Percentiles rank a stretch among this genome's conserved stretches.
phyloP scores from a whole-genome alignment of 768 basidiomycete genomes.

The Mycena pura region DNA sequence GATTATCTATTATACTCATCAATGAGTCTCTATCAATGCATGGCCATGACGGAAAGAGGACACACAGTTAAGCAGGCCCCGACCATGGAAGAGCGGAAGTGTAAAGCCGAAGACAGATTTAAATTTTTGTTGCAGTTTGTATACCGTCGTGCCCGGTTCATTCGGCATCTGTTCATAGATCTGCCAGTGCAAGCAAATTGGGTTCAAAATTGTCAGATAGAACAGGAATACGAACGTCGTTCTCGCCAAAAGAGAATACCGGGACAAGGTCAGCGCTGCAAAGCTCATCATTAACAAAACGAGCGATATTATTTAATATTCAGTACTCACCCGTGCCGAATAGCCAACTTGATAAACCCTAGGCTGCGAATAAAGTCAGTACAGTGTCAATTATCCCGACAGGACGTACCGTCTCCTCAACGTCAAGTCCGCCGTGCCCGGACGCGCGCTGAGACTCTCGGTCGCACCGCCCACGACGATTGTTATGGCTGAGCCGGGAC shows the following conservation, averaged over 20 bases:
- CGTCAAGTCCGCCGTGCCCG: slow-evolving; percentile 95
- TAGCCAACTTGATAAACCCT: slow-evolving; percentile 95
- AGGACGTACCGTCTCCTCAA: slow-evolving; percentile 67
- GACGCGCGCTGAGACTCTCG: slow-evolving; percentile 91
- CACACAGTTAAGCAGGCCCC: slow-evolving; percentile 92
- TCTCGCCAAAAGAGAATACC: slow-evolving; percentile 98
- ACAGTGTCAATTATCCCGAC: neutral
- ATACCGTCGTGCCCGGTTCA: slow-evolving; percentile 87
- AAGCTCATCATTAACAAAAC: slow-evolving; percentile 8
- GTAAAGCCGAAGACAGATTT: slow-evolving; percentile 95
- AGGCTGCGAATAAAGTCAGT: slow-evolving; percentile 52
- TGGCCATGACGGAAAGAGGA: neutral
- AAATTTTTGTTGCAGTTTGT: slow-evolving; percentile 88
- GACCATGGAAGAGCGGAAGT: slow-evolving; percentile 94
- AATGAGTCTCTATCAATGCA: neutral
- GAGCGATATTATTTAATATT: neutral
- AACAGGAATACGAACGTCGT: slow-evolving; percentile 72
- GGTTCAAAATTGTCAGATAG: neutral
- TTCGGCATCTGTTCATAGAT: slow-evolving; percentile 98
- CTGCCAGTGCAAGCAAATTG: slow-evolving; percentile 47
- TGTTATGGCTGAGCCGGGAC: slow-evolving; percentile 76
- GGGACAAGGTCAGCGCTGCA: slow-evolving; percentile 92
- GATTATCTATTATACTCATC: slow-evolving; percentile 71
- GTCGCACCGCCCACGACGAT: slow-evolving; percentile 98
- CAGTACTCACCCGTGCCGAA: slow-evolving; percentile 78